Conservation (phyloP, 2,329 filamentous ascomycete genomes). For the Pyrenophora seminiperda region DNA sequence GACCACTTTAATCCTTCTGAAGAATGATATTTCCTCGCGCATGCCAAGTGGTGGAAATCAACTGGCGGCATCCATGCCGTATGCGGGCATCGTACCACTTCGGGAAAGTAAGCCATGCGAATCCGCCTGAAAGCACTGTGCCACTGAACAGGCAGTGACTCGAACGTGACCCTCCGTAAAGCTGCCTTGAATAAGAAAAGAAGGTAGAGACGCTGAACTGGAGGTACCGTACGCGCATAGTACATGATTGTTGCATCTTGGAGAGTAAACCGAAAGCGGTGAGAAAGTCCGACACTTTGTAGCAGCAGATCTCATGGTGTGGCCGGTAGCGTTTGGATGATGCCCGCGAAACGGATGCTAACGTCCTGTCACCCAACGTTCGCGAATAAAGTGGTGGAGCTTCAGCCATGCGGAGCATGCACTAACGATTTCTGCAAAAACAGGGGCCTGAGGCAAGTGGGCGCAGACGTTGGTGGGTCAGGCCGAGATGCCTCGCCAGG, state of each 20-base stretch:
- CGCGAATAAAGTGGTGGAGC: slow-evolving; percentile 25
- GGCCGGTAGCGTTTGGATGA: slow-evolving; percentile 25
- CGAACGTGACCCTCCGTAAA: background rate
- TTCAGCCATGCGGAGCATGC: slow-evolving; percentile 26
- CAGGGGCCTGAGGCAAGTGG: slow-evolving; percentile 31
- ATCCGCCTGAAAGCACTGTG: slow-evolving; percentile 33
- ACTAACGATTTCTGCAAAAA: slow-evolving; percentile 26
- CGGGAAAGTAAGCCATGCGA: slow-evolving; percentile 16
- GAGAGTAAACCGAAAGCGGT: slow-evolving; percentile 14
- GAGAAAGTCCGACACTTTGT: slow-evolving; percentile 8
- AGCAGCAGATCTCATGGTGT: slow-evolving; percentile 13
- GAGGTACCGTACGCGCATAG: no score
- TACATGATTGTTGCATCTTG: slow-evolving; percentile 5
- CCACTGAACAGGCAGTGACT: slow-evolving; percentile 12
- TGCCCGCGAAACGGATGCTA: slow-evolving; percentile 19
- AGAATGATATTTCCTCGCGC: slow-evolving; percentile 21
- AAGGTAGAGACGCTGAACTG: background rate
- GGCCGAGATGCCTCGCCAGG: slow-evolving; percentile 23
- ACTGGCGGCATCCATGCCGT: slow-evolving; percentile 32
- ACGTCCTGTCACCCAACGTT: slow-evolving; percentile 28
- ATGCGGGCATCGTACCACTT: slow-evolving; percentile 39
- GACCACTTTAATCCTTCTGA: slow-evolving; percentile 20
- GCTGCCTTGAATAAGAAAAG: slow-evolving; percentile 3
- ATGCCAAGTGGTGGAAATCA: slow-evolving; percentile 37
- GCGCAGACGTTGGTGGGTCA: slow-evolving; percentile 40